Evolutionary conservation across 1,139 yeast species (phyloP).

Genomic region (Yamadazyma membranifaciens): DNA sequence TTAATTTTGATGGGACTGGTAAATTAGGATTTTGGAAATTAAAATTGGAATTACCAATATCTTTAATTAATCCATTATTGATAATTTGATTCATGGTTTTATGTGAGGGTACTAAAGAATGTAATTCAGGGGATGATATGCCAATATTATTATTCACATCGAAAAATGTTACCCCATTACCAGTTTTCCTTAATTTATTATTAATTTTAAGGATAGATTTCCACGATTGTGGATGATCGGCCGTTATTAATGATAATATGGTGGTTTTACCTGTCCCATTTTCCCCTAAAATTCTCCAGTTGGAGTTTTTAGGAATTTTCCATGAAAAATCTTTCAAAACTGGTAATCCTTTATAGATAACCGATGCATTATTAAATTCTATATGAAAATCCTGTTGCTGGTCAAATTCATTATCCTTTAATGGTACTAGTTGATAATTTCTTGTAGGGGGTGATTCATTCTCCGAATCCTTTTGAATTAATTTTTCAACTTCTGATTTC

Average conservation of each 20-base stretch:
- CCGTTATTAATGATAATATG: conserved; percentile 74
- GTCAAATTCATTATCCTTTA: background rate
- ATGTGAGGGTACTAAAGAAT: conserved; percentile 68
- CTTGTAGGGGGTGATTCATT: conserved; percentile 2
- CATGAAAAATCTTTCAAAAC: conserved; percentile 63
- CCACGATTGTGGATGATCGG: conserved; percentile 98
- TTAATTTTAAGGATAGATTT: conserved; percentile 61
- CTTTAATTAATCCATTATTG: conserved; percentile 63
- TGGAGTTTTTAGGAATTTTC: conserved; percentile 68
- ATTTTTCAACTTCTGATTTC: conserved; percentile 20
- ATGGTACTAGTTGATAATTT: conserved; percentile 4
- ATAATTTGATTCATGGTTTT: conserved; percentile 56
- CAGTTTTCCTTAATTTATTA: conserved; percentile 70
- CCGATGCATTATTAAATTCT: conserved; percentile 62
- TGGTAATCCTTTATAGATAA: conserved; percentile 61
- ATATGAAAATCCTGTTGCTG: conserved; percentile 31
- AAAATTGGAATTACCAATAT: conserved; percentile 59
- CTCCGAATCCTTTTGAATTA: conserved; percentile 1
- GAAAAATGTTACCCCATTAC: conserved; percentile 67
- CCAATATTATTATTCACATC: conserved; percentile 81
- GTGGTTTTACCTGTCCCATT: conserved; percentile 96
- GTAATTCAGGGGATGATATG: conserved; percentile 88
- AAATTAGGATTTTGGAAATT: conserved; percentile 12
- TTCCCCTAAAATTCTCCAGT: conserved; percentile 86
- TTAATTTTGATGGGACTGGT: conserved; percentile 8